Evolutionary conservation across 2,329 filamentous ascomycete species (phyloP), one percentile per base, ranked within the genome.

Genomic region (Colletotrichum lupini): DNA sequence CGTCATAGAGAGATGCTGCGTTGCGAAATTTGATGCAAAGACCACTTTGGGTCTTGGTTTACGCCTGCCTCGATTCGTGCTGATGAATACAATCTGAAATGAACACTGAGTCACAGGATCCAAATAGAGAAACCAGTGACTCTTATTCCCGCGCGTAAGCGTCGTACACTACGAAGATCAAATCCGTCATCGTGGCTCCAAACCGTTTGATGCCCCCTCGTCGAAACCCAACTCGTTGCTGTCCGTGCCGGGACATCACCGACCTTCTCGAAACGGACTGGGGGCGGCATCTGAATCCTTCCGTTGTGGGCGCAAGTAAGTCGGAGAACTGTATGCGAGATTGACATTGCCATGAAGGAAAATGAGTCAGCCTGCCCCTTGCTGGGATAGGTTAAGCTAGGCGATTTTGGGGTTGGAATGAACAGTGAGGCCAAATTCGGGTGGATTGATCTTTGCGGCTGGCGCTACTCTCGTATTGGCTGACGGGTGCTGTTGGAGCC

Each of bases 211-310:
- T 14, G 14, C 1, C 12, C 12, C 24, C 30, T 32, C 53, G 24
- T 16, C 32, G 7, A 14, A 2, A 14, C 16, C n/a, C 4, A 28
- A 22, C 12, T 26, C 11, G 22, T 1, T 55, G 22, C 26, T 28
- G 28, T 32, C 16, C 28, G 55, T 28, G 7, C 30, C 59, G 7
- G 30, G 14, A n/a, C 19, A 19, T 12, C 11, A 4, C 14, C n/a
- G 64, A 72, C 68, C 68, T 72, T 72, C 64, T 68, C 35, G 32
- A 71, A 61, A 37, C 12, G 64, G 64, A 52, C 11, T 37, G 35
- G 67, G 58, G 42, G 26, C 67, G 66, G 67, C 67, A 63, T 32
- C 14, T 4, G 19, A 12, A 60, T 67, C 56, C 61, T 65, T 65
- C 57, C 5, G n/a, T 56, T 6, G 37, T 46, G 16, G 37, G 37